These are phyloP conservation scores for Ogataea trehalophila DNA, from an alignment of 805 yeast genomes.

Conservation along the genomic window DNA sequence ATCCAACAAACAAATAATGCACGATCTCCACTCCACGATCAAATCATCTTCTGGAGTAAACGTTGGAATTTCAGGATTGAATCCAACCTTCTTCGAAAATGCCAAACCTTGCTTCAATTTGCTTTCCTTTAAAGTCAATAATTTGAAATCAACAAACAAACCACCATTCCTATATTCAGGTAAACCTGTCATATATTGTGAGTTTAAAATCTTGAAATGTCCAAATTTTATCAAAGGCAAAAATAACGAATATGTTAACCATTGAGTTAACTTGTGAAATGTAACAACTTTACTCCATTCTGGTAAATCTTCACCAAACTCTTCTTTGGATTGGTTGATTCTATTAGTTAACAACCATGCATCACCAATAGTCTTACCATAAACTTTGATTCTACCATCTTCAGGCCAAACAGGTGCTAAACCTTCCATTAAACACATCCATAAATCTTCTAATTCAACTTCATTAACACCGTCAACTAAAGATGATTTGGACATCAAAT, in stretches of 20 bases:
- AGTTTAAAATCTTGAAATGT: constrained; percentile 34
- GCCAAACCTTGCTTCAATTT: constrained; percentile 34
- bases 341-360: constrained; percentile 49
- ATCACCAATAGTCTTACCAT: constrained; percentile 55
- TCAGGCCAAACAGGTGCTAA: constrained; percentile 58
- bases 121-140: constrained; percentile 43
- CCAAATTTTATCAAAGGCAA: constrained; percentile 47
- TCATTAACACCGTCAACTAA: constrained; percentile 16
- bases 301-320: constrained; percentile 20
- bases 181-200: constrained; percentile 46
- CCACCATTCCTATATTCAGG: constrained; percentile 69
- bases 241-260: constrained; percentile 59
- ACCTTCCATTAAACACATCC: constrained; percentile 55
- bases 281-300: constrained; percentile 45
- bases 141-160: constrained; percentile 50
- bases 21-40: constrained; percentile 66
- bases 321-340: constrained; percentile 12
- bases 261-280: constrained; percentile 62
- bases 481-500: constrained; percentile 29
- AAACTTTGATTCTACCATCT: constrained; percentile 44
- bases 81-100: constrained; percentile 28
- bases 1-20: constrained; percentile 54
- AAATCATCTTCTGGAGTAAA: constrained; percentile 52
- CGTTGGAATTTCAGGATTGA: constrained; percentile 37
- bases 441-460: constrained; percentile 44